Conservation (phyloP, 257 asterid genomes). For the Coffea canephora region DNA sequence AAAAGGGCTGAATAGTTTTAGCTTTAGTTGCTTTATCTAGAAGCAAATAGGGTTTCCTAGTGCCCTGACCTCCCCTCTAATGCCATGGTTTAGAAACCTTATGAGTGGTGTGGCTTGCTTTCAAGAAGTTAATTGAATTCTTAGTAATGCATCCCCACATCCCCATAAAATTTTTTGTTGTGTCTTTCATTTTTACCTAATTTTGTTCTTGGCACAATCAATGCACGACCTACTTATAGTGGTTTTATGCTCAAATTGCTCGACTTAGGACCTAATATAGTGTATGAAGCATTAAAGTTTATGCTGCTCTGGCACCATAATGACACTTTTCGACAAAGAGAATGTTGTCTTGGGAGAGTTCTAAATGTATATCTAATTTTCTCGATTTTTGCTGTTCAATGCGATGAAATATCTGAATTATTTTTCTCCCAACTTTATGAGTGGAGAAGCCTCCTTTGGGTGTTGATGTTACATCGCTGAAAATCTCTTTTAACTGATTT, state of each 20-base stretch:
- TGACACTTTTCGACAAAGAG: not conserved
- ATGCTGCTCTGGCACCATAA: not conserved
- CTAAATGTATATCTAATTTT: not conserved
- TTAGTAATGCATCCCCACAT: not conserved
- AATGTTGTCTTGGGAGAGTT: not conserved
- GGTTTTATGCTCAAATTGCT: not conserved
- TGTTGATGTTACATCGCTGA: not conserved
- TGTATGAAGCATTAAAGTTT: not conserved
- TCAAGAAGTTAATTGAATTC: not conserved
- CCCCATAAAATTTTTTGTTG: not conserved
- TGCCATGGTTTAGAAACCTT: constrained; percentile 1
- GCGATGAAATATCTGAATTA: not conserved
- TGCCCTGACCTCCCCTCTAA: not conserved
- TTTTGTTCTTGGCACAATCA: not conserved
- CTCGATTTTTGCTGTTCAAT: not conserved
- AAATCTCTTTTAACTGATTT: not conserved
- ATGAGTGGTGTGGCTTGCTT: not conserved
- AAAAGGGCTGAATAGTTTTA: not conserved
- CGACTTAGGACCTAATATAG: not conserved
- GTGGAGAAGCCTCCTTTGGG: not conserved
- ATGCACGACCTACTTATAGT: not conserved
- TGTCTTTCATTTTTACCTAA: not conserved
- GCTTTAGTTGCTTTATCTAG: not conserved
- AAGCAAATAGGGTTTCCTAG: not conserved
- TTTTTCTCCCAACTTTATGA: not conserved